These are phyloP conservation scores for Amanita fuliginea DNA, from an alignment of 768 basidiomycete genomes.

Conservation along the genomic window DNA sequence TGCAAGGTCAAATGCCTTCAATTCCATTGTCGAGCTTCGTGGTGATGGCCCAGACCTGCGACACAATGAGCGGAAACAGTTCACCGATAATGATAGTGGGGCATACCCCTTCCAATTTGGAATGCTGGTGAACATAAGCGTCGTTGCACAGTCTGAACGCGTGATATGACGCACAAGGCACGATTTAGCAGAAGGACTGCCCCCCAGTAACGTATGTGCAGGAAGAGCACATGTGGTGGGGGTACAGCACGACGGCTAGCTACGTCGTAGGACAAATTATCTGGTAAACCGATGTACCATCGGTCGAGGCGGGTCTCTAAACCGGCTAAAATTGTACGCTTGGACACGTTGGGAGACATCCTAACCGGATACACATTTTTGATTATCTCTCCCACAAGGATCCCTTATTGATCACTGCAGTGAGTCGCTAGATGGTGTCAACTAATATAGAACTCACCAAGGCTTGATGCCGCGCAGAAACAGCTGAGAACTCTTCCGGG, in stretches of 20 bases:
- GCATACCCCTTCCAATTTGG: constrained; percentile 60
- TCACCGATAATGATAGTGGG: background rate
- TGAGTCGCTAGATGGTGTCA: background rate
- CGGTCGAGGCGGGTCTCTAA: constrained; percentile 63
- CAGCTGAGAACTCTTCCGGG: constrained; percentile 38
- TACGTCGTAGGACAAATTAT: constrained; percentile 48
- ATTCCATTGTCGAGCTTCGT: constrained; percentile 37
- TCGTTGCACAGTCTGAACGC: constrained; percentile 2
- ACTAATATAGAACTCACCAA: constrained; percentile 32
- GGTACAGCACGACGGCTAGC: constrained; percentile 41
- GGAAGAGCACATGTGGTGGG: constrained; percentile 52
- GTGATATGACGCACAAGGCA: constrained; percentile 52
- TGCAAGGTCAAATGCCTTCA: constrained; percentile 66
- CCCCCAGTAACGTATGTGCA: constrained; percentile 71
- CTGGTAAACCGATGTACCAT: constrained; percentile 64
- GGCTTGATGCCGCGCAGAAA: constrained; percentile 43
- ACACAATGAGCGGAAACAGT: constrained; percentile 6
- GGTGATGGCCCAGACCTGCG: constrained; percentile 31
- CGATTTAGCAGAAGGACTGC: constrained; percentile 65
- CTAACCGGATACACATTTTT: constrained; percentile 63
- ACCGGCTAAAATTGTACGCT: constrained; percentile 36
- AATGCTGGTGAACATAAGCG: constrained; percentile 33
- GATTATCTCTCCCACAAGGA: constrained; percentile 59
- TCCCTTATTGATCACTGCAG: constrained; percentile 25
- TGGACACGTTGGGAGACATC: constrained; percentile 29